phyloP scores from a whole-genome alignment of 805 yeast species.

The Wickerhamiella cacticola region DNA sequence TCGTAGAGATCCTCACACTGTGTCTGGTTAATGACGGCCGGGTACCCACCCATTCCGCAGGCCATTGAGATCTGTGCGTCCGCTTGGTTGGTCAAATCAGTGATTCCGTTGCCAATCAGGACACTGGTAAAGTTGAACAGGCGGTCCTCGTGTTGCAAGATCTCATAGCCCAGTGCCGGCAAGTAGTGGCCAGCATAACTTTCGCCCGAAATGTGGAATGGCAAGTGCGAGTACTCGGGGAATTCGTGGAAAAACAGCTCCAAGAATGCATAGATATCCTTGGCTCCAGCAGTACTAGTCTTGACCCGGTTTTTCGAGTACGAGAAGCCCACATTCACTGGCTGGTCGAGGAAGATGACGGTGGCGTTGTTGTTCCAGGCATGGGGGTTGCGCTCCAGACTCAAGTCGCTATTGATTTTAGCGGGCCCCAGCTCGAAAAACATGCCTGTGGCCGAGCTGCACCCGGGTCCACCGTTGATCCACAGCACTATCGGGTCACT shows the following conservation, averaged over 20 bases:
- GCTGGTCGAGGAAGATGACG: slow-evolving; percentile 88
- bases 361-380: slow-evolving; percentile 93
- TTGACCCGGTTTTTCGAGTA: slow-evolving; percentile 36
- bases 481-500: slow-evolving; percentile 78
- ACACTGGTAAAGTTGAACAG: slow-evolving; percentile 65
- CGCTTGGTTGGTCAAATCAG: slow-evolving; percentile 74
- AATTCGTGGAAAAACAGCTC: slow-evolving; percentile 77
- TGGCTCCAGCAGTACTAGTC: slow-evolving; percentile 49
- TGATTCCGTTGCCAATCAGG: slow-evolving; percentile 85
- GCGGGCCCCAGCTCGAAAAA: slow-evolving; percentile 93
- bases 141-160: slow-evolving; percentile 47
- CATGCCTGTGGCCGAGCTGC: slow-evolving; percentile 82
- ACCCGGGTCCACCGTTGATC: slow-evolving; percentile 98
- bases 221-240: slow-evolving; percentile 51
- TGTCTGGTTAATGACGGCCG: slow-evolving; percentile 61
- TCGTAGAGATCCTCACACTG: slow-evolving; percentile 62
- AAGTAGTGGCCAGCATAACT: slow-evolving; percentile 93
- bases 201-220: slow-evolving; percentile 88
- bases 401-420: slow-evolving; percentile 51
- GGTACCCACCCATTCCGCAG: slow-evolving; percentile 79
- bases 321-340: slow-evolving; percentile 88
- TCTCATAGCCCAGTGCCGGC: slow-evolving; percentile 65
- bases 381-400: slow-evolving; percentile 69
- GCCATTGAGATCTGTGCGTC: slow-evolving; percentile 87
- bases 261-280: slow-evolving; percentile 79